Evolutionary conservation across 176 grass and related monocot species (phyloP).

Genomic region (Paspalum vaginatum): DNA sequence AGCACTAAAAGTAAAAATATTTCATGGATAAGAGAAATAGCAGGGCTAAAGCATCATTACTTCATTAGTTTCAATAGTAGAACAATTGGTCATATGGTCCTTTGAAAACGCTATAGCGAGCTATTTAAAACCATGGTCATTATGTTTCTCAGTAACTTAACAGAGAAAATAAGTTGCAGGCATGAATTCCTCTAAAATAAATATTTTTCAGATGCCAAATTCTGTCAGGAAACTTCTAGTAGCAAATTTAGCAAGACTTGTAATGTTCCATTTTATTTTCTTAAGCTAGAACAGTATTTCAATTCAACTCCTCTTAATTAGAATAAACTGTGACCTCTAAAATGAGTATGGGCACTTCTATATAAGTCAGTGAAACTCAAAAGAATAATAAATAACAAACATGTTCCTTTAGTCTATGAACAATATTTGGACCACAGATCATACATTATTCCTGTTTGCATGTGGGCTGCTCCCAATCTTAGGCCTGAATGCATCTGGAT

Average conservation of each 20-base stretch:
- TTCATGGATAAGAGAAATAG: no score
- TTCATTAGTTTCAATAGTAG: no score
- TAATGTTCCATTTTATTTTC: background rate
- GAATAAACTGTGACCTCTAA: slow-evolving; percentile 6
- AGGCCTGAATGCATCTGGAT: slow-evolving; percentile 94
- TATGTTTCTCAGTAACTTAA: slow-evolving; percentile 13
- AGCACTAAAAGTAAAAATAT: no score
- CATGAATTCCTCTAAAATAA: background rate
- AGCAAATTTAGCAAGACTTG: slow-evolving; percentile 6
- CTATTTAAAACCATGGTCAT: no score
- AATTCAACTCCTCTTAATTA: slow-evolving; percentile 9
- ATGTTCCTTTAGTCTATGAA: slow-evolving; percentile 8
- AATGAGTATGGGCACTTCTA: background rate
- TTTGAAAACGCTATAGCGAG: no score
- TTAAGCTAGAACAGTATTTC: slow-evolving; percentile 1
- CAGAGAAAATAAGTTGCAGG: slow-evolving; percentile 9
- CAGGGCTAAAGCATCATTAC: no score
- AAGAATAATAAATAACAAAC: slow-evolving; percentile 1
- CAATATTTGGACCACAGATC: slow-evolving; percentile 47
- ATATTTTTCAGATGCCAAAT: slow-evolving; percentile 6
- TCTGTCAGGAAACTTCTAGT: background rate
- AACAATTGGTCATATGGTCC: no score
- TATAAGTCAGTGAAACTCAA: slow-evolving; percentile 23
- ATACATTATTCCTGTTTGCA: slow-evolving; percentile 70
- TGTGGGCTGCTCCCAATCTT: slow-evolving; percentile 96